Base-by-base conservation (phyloP, 1,284 basidiomycete genomes). In the Clitocybe nebularis region DNA sequence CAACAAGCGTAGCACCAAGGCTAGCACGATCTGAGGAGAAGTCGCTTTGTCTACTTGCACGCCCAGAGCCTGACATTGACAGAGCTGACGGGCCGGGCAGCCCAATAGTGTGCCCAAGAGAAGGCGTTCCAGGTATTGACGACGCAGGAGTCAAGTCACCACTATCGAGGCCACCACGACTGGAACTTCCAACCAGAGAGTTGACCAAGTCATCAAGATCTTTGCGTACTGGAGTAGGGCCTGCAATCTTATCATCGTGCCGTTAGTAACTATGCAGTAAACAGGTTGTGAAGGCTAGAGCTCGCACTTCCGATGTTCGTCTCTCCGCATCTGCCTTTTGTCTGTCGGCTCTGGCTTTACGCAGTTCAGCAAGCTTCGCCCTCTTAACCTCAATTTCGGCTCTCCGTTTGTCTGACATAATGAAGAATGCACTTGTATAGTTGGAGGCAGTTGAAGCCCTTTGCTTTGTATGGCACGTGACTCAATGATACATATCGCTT, bases 331-430 rank as follows among this genome's bases (percentile, higher is more conserved):
- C 80, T 43, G 69, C 72, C 43, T 70, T 75, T 56, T 84, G 77
- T 48, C 89, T 72, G 47, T 85, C 80, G 36, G 79, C 78, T 29
- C 89, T 64, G 5, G 81, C 84, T 56, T 81, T 79, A 46, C 85
- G 75, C 21, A 93, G 73, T 51, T 93, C 90, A 36, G 81, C 90
- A 30, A 98, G 81, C 63, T 93, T 93, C 5, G 83, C 81, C 46
- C 85, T 75, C 67, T 98, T 99, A 29, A 86, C 89, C 65, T 94
- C 92, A 49, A 98, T 90, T 67, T 97, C 93, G 55, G 84, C 64
- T 48, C 69, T 58, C 37, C 67, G 58, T 58, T 68, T 70, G 46
- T 77, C 74, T 22, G 74, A 72, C 67, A 73, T 75, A 39, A 36
- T 11, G 14, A n/a, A 29, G 9, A 37, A n/a, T n/a, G n/a, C n/a